Base-by-base conservation (phyloP, 1,139 yeast genomes). In the Yamadazyma dushanensis region DNA sequence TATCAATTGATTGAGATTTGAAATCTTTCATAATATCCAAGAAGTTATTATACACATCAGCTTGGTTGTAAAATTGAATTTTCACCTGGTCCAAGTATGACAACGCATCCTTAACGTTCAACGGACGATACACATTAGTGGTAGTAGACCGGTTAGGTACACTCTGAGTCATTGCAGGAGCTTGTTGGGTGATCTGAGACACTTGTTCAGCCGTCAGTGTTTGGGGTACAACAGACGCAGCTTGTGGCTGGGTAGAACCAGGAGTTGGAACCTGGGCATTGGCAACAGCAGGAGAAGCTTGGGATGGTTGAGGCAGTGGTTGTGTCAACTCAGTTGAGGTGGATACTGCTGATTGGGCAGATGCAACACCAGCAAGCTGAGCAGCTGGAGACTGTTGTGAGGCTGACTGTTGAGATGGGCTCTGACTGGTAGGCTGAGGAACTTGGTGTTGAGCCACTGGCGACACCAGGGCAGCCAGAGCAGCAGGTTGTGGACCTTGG, bases 11-110 rank as follows among this genome's bases (percentile, higher is more conserved):
- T 64, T 90, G 97, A 33, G 95, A 84, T 66, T 94, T 92, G 69
- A 94, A 94, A 57, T 94, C 98, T 63, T 92, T 92, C 99, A 92
- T 92, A 45, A 92, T 92, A 58, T 94, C 99, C 54, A 92, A 74
- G 56, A 92, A 92, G 58, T 87, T 90, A 59, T 92, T 94, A 69
- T 94, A 92, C 34, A 94, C 96, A 55, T 90, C 97, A 1, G 97
- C 95, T 62, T 92, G 95, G 48, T 80, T 78, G 59, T 78, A 85
- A 61, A 92, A 92, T 60, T 90, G 97, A 37, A 84, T 78, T 59
- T 94, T 94, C 41, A 92, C 98, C 62, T 89, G 96, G 58, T 94
- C 98, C 50, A 92, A 74, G 57, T 94, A 92, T 8, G 96, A 83
- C 47, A 92, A 71, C 3, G 99, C 99, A 61, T 92, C 99, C 56